These are phyloP conservation scores for Takashimella koratensis DNA, from an alignment of 1,284 basidiomycete species.

Conservation along the genomic window DNA sequence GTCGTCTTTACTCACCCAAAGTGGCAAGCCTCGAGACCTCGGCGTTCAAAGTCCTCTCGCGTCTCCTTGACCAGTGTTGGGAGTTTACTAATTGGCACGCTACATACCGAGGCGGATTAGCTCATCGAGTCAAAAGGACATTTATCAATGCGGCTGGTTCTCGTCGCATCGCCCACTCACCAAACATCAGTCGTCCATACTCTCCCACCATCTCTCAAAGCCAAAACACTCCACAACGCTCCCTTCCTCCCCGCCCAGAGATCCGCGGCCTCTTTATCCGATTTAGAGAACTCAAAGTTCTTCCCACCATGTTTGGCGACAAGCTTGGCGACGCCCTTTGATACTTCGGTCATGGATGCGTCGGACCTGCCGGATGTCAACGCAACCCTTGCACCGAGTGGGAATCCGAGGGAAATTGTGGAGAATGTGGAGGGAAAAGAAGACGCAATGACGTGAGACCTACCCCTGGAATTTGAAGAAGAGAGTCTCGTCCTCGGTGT, in stretches of 20 bases:
- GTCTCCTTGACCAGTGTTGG: slow-evolving; percentile 72
- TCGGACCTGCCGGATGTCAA: slow-evolving; percentile 46
- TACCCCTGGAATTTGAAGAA: slow-evolving; percentile 85
- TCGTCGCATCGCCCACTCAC: slow-evolving; percentile 51
- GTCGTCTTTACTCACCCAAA: slow-evolving; percentile 48
- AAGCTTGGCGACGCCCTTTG: slow-evolving; percentile 58
- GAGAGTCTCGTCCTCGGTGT: slow-evolving; percentile 67
- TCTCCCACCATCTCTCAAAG: slow-evolving; percentile 60
- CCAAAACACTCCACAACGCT: slow-evolving; percentile 67
- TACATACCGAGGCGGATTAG: no score
- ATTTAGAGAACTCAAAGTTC: slow-evolving; percentile 65
- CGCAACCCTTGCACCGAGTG: no score
- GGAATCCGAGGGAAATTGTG: background rate
- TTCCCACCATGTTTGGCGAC: slow-evolving; percentile 64
- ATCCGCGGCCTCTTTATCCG: slow-evolving; percentile 65
- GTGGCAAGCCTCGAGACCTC: slow-evolving; percentile 58
- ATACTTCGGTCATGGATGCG: slow-evolving; percentile 61
- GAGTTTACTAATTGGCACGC: slow-evolving; percentile 75
- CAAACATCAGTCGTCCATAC: slow-evolving; percentile 84
- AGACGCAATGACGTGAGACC: slow-evolving; percentile 4
- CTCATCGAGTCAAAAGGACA: no score
- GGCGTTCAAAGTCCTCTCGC: slow-evolving; percentile 62
- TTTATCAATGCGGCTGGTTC: no score
- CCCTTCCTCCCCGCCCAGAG: slow-evolving; percentile 86
- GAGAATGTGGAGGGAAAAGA: background rate